Base-by-base conservation (phyloP, 345 rosid species). In the Turritis glabra region DNA sequence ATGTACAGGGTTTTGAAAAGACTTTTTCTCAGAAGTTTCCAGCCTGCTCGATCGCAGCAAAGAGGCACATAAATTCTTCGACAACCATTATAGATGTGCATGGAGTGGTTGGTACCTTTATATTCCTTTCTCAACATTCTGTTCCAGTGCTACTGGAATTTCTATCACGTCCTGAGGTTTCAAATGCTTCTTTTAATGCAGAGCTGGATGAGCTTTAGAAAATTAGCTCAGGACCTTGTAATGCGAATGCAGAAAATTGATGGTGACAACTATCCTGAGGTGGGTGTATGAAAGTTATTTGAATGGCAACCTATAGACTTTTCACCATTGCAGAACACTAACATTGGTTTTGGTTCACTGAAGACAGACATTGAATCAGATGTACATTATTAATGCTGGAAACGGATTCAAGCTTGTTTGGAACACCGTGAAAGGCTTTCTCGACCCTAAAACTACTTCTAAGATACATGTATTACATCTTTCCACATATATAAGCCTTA, bases 201-300 rank as follows among this genome's bases (percentile, higher is more conserved):
- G 99, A 94, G 85, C 72, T 86, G 88, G 84, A 82, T 94, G 90
- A 91, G 88, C 82, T 91, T 91, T 53, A 89, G 97, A 80, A 94
- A 89, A 86, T 59, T 85, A 80, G 97, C 99, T 33, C 93, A 88
- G 76, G 99, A 91, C 67, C 87, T 91, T 75, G 89, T 94, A 17
- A 88, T 91, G 91, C 93, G 86, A 47, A 87, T 94, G 80, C 99
- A 94, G 84, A 91, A 94, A 81, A 91, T 91, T 67, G 99, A 94
- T 62, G 96, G 97, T 22, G 99, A 94, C 74, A 94, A 94, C 89
- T 94, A 94, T 64, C 99, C 99, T 19, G 99, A 94, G 99, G 99
- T 91, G 76, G 73, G 80, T 71, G 68, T 64, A 5, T 76, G 63
- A 60, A 75, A 68, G 64, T 43, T 75, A 46, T 41, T 71, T 73